phyloP scores from a whole-genome alignment of 495 filamentous ascomycete genomes.

The Lasiosphaeria ovina region DNA sequence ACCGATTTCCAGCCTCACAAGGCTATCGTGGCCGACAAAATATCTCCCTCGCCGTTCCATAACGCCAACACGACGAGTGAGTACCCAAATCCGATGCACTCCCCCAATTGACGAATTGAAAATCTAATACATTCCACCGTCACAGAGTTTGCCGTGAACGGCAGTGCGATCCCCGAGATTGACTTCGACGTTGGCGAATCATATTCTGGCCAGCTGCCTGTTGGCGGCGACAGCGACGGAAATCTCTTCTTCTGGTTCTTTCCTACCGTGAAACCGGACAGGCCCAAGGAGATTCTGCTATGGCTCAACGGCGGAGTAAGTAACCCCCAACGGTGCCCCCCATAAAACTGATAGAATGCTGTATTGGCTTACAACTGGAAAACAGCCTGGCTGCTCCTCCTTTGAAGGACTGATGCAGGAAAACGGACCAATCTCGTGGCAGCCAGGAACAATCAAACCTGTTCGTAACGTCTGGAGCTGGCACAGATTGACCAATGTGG shows the following conservation, averaged over 20 bases:
- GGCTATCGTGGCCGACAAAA: too few species aligned
- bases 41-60: too few species aligned
- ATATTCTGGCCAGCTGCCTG: slow-evolving; percentile 73
- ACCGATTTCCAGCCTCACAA: too few species aligned
- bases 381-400: slow-evolving; percentile 61
- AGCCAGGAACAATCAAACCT: slow-evolving; percentile 57
- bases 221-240: slow-evolving; percentile 54
- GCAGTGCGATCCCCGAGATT: slow-evolving; percentile 67
- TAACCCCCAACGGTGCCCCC: too few species aligned
- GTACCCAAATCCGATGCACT: too few species aligned
- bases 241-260: slow-evolving; percentile 79
- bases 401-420: slow-evolving; percentile 65
- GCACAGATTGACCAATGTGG: slow-evolving; percentile 63
- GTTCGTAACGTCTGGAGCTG: slow-evolving; percentile 64
- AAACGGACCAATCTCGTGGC: slow-evolving; percentile 64
- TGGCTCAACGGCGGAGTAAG: slow-evolving; percentile 46
- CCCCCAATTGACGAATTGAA: too few species aligned
- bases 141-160: slow-evolving; percentile 64
- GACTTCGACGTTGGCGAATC: slow-evolving; percentile 78
- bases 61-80: too few species aligned
- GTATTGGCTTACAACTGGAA: too few species aligned
- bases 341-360: too few species aligned
- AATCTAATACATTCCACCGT: too few species aligned
- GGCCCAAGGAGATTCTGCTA: slow-evolving; percentile 65
- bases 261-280: slow-evolving; percentile 52